A percentile compares a stretch with the other conserved stretches of the same genome.
phyloP scores from a whole-genome alignment of 2,329 filamentous ascomycete genomes.

The Venturia effusa region DNA sequence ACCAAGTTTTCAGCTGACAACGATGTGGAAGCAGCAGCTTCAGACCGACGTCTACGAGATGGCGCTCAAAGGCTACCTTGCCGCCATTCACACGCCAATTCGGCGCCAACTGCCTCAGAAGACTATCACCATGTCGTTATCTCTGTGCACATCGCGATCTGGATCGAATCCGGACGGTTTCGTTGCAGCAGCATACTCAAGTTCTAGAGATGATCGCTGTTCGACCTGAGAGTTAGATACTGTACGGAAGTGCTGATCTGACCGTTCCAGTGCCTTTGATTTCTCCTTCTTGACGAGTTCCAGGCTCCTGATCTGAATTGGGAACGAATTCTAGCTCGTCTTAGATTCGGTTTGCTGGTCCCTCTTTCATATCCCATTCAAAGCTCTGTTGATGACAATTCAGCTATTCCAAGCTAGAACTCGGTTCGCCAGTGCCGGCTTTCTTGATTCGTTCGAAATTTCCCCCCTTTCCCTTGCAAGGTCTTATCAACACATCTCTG shows the following conservation, averaged over 20 bases:
- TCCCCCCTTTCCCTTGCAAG: too few species aligned
- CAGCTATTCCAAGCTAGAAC: not conserved
- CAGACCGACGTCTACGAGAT: not conserved
- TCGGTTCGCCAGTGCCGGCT: too few species aligned
- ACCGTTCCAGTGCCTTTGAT: not conserved
- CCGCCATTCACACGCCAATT: not conserved
- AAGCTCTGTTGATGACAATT: not conserved
- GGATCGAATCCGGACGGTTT: not conserved
- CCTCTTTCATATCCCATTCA: not conserved
- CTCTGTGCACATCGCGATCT: not conserved
- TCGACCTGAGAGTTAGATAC: not conserved
- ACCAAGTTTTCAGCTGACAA: not conserved
- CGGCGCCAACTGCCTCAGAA: not conserved
- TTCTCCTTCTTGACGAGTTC: not conserved
- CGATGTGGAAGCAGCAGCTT: not conserved
- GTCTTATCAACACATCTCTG: too few species aligned
- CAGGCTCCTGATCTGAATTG: not conserved
- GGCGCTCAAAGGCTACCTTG: not conserved
- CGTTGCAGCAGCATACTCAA: not conserved
- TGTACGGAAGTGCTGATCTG: not conserved
- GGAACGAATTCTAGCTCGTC: not conserved
- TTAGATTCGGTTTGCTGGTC: not conserved
- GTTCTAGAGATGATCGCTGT: not conserved
- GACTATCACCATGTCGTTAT: not conserved
- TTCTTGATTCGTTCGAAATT: too few species aligned